Conservation (phyloP, 257 asterid species). For the Solanum tarijense region DNA sequence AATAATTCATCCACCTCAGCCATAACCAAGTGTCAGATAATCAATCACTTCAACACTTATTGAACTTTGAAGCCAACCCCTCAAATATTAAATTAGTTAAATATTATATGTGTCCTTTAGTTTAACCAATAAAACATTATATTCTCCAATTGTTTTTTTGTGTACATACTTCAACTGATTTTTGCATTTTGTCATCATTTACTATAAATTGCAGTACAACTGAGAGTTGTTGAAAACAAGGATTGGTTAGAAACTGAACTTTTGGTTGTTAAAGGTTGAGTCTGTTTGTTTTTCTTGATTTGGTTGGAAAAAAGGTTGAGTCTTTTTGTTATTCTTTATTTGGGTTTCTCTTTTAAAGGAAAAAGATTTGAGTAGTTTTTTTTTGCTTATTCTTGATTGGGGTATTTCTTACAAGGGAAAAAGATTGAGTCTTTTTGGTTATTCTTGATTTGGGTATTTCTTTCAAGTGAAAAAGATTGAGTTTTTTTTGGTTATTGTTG, state of each 20-base stretch:
- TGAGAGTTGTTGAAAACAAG: neutral
- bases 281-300: neutral
- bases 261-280: neutral
- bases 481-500: neutral
- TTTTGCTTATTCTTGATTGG: neutral
- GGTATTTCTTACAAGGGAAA: neutral
- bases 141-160: neutral
- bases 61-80: neutral
- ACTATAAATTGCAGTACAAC: neutral
- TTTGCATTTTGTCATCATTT: neutral
- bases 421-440: neutral
- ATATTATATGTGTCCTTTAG: neutral
- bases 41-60: neutral
- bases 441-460: neutral
- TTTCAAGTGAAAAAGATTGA: neutral
- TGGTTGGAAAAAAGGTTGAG: neutral
- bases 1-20: neutral
- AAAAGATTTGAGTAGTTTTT: neutral
- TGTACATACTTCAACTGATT: neutral
- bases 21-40: neutral
- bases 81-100: neutral
- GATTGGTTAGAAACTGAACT: neutral
- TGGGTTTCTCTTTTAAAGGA: neutral
- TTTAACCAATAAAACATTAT: neutral
- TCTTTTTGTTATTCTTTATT: neutral